Conservation (phyloP, 2,329 filamentous ascomycete genomes). For the Dothistroma pini region DNA sequence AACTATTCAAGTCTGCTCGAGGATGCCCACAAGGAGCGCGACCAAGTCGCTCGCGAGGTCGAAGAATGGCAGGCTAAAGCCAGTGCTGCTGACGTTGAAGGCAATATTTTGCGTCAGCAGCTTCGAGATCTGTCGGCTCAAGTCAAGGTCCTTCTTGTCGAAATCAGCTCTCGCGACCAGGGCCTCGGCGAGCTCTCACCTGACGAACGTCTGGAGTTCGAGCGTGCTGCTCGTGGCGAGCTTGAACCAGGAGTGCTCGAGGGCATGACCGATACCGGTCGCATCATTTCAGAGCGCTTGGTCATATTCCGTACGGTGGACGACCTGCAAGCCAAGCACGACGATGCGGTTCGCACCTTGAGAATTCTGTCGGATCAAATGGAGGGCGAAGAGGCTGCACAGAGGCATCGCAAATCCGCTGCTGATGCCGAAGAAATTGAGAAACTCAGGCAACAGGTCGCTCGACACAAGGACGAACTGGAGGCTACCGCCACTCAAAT, state of each 20-base stretch:
- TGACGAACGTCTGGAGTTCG: conserved; percentile 70
- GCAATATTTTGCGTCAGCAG: conserved; percentile 77
- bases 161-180: conserved; percentile 76
- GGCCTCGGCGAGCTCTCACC: conserved; percentile 67
- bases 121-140: conserved; percentile 86
- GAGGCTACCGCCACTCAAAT: conserved; percentile 76
- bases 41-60: conserved; percentile 71
- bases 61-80: conserved; percentile 75
- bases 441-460: conserved; percentile 66
- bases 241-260: conserved; percentile 66
- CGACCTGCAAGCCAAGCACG: conserved; percentile 84
- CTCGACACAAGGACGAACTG: conserved; percentile 80
- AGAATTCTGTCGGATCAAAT: conserved; percentile 82
- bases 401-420: conserved; percentile 52
- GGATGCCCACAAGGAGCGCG: conserved; percentile 74
- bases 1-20: conserved; percentile 77
- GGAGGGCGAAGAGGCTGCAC: conserved; percentile 81
- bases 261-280: conserved; percentile 78
- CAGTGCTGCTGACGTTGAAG: conserved; percentile 59
- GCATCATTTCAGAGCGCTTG: conserved; percentile 84
- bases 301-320: conserved; percentile 82
- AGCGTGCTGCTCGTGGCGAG: conserved; percentile 73
- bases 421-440: conserved; percentile 64
- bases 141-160: conserved; percentile 84
- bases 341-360: conserved; percentile 75